Percentiles rank a stretch among this genome's conserved stretches.
Evolutionary conservation across 2,329 filamentous ascomycete genomes (phyloP).

Genomic region (Zymoseptoria passerinii): DNA sequence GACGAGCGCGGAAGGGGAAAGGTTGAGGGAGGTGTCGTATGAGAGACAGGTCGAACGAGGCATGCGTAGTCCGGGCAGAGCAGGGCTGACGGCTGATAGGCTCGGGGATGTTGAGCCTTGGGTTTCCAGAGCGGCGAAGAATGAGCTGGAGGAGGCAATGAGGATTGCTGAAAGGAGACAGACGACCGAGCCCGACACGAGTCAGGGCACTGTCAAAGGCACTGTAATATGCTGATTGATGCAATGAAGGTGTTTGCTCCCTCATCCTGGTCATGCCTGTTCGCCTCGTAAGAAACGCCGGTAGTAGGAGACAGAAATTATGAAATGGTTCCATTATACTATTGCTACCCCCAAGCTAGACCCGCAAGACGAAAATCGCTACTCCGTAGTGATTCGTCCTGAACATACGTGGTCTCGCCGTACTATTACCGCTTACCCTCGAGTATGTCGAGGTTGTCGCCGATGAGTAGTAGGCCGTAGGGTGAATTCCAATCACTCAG

Average conservation of each 20-base stretch:
- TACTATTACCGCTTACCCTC: background rate
- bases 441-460: too few species aligned
- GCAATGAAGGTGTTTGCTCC: too few species aligned
- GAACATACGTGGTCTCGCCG: background rate
- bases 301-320: background rate
- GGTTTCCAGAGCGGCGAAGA: background rate
- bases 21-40: constrained; percentile 49
- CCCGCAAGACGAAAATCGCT: background rate
- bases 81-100: constrained; percentile 39
- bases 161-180: background rate
- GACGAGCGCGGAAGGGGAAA: constrained; percentile 47
- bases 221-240: too few species aligned
- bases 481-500: background rate
- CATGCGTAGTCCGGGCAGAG: constrained; percentile 41
- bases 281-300: too few species aligned
- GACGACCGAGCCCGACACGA: too few species aligned
- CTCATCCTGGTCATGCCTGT: too few species aligned
- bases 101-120: constrained; percentile 17
- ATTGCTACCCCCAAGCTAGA: background rate
- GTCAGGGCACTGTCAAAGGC: too few species aligned
- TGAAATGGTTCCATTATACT: background rate
- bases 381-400: background rate
- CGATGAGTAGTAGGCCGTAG: background rate
- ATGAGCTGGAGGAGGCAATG: background rate
- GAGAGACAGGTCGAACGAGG: constrained; percentile 49